These are phyloP conservation scores for Fusarium tricinctum DNA, from an alignment of 2,329 filamentous ascomycete genomes.

Conservation along the genomic window DNA sequence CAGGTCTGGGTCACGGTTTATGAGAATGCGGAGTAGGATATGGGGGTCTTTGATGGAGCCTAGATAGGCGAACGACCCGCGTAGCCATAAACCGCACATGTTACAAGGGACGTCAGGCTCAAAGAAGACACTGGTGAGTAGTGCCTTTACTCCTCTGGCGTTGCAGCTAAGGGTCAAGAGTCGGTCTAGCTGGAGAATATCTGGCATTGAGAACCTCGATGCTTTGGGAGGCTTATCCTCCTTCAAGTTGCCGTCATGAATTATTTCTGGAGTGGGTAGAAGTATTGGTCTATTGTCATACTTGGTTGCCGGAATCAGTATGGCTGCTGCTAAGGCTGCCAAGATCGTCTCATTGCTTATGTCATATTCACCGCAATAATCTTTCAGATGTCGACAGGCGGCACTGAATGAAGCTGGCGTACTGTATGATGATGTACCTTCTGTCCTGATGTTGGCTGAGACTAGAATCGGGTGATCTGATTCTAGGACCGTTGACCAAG, in stretches of 20 bases:
- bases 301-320: slow-evolving; percentile 49
- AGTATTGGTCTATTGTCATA: slow-evolving; percentile 41
- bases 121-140: not conserved
- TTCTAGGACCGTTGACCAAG: slow-evolving; percentile 22
- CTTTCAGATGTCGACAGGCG: slow-evolving; percentile 46
- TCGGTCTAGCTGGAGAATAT: slow-evolving; percentile 23
- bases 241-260: not conserved
- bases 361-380: slow-evolving; percentile 48
- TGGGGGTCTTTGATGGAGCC: not conserved
- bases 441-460: not conserved
- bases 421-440: no score
- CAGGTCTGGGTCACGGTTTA: not conserved
- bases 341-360: slow-evolving; percentile 44
- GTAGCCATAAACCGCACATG: not conserved
- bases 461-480: slow-evolving; percentile 13
- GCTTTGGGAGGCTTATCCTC: not conserved
- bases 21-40: not conserved
- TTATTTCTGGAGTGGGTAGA: slow-evolving; percentile 7
- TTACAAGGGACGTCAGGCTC: not conserved
- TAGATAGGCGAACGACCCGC: not conserved
- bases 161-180: slow-evolving; percentile 25
- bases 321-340: slow-evolving; percentile 49
- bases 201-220: not conserved
- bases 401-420: slow-evolving; percentile 22
- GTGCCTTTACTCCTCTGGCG: not conserved